A percentile compares a stretch with the other conserved stretches of the same genome.
These are phyloP conservation scores for Andrographis paniculata DNA, from an alignment of 305 asterid species.

Conservation along the genomic window DNA sequence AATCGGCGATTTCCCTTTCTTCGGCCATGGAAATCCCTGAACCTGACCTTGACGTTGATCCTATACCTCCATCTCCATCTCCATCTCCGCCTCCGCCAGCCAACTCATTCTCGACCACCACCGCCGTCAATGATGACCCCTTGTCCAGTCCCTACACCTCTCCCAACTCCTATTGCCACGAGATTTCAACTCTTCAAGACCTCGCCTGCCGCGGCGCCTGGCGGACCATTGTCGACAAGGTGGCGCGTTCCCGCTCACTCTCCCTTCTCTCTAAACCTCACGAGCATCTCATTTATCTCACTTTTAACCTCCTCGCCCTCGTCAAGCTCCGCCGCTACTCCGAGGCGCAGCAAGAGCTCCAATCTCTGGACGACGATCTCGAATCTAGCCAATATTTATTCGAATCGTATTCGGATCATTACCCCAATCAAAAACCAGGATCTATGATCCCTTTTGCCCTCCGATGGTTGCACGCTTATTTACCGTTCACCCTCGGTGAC, in stretches of 20 bases:
- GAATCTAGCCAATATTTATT: slow-evolving; percentile 42
- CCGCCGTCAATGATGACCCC: slow-evolving; percentile 37
- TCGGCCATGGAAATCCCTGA: slow-evolving; percentile 31
- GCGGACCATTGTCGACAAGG: slow-evolving; percentile 83
- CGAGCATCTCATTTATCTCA: slow-evolving; percentile 78
- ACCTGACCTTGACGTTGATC: too few relatives aligned
- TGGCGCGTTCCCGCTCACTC: slow-evolving; percentile 77
- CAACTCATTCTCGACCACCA: not conserved
- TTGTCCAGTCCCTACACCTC: slow-evolving; percentile 51
- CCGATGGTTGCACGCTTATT: slow-evolving; percentile 81
- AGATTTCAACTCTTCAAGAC: slow-evolving; percentile 68
- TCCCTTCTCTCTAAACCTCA: slow-evolving; percentile 80
- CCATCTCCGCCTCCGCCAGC: slow-evolving; percentile 14
- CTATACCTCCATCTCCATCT: too few relatives aligned
- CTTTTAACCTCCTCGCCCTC: slow-evolving; percentile 74
- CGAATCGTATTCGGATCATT: slow-evolving; percentile 60
- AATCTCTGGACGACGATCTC: slow-evolving; percentile 51
- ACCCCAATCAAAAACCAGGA: slow-evolving; percentile 53
- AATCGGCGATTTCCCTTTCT: too few relatives aligned
- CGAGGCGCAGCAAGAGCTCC: slow-evolving; percentile 71
- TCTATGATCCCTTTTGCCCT: slow-evolving; percentile 92
- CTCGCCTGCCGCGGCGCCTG: slow-evolving; percentile 94
- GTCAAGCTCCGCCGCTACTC: slow-evolving; percentile 80
- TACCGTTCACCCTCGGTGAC: slow-evolving; percentile 76
- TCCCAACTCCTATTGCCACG: slow-evolving; percentile 71